These are phyloP conservation scores for Conringia planisiliqua DNA, from an alignment of 345 rosid species.

Conservation along the genomic window DNA sequence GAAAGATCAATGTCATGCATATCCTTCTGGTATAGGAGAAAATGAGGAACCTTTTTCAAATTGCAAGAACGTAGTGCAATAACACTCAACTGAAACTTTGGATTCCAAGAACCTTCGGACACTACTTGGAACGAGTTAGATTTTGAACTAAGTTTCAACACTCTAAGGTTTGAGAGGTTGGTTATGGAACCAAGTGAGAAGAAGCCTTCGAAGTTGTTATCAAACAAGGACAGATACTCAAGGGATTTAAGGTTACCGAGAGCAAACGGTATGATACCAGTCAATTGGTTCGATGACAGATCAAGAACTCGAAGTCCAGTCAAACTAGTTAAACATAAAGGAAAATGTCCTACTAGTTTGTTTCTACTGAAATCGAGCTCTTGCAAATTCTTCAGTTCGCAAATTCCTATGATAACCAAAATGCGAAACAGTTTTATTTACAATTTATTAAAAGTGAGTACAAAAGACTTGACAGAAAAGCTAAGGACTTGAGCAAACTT, in stretches of 20 bases:
- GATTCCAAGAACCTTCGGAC: not conserved
- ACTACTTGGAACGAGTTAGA: not conserved
- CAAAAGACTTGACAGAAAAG: not conserved
- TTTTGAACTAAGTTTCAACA: not conserved
- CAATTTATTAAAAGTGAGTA: not conserved
- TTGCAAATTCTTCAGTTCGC: not conserved
- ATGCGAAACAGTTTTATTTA: not conserved
- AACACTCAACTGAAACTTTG: conserved; percentile 11
- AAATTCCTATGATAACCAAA: not conserved
- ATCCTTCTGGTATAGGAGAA: conserved; percentile 16
- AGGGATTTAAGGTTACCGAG: conserved; percentile 11
- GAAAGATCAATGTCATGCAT: conserved; percentile 14
- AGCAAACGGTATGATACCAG: not conserved
- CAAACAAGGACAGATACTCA: conserved; percentile 3
- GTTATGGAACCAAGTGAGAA: not conserved
- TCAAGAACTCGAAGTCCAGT: not conserved
- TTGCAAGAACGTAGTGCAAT: conserved; percentile 8
- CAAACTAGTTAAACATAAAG: not conserved
- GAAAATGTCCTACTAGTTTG: not conserved
- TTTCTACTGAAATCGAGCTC: not conserved
- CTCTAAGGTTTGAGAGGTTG: conserved; percentile 18
- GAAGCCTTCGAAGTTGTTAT: conserved; percentile 15
- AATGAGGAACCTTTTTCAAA: conserved; percentile 11
- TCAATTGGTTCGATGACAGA: not conserved
- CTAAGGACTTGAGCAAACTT: not conserved